Base-by-base conservation (phyloP, 2,329 filamentous ascomycete genomes). In the Xylariaceae sp. region DNA sequence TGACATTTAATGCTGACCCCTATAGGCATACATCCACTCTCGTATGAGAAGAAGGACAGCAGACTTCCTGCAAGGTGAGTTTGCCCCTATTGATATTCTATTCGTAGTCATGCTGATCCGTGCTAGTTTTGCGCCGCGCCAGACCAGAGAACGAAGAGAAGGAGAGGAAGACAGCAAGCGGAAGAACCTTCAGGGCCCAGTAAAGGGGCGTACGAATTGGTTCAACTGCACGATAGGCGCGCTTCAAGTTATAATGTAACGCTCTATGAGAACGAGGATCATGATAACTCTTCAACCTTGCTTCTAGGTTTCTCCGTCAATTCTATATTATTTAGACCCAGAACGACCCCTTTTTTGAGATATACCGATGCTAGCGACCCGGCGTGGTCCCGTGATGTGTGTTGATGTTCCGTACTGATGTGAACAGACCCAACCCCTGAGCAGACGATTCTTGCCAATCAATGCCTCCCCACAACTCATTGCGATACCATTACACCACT, bases 21-120 rank as follows among this genome's bases (percentile, higher is more conserved):
- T 60, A 3, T 5, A 65, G 85, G 94, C 95, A 56, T 99, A 97
- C 72, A 99, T 99, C 66, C 94, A 99, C 82, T 95, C 92, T 39
- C 86, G 95, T 71, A 99, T 99, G 94, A 88, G 94, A 73, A 90
- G 93, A 80, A 86, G 94, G 74, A 99, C 95, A 8, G 94, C 94
- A 53, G 95, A 99, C 75, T 99, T 99, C 80, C 85, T 99, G 59
- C 95, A 99, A 84, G 90, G 91, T 93, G 80, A 73, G 81, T n/a
- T 54, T 55, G 17, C 42, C 5, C 15, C n/a, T 1, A 68, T 18
- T 18, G 17, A 2, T 18, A 18, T 18, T 18, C 2, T 2, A 2
- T 18, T 2, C 17, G 17, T 18, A 18, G 17, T 18, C 17, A 18
- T 18, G 23, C 57, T 55, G 17, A 63, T 65, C 30, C 2, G 13